These are phyloP conservation scores for Aciculoconidium aculeatum DNA, from an alignment of 805 yeast genomes.

Conservation along the genomic window DNA sequence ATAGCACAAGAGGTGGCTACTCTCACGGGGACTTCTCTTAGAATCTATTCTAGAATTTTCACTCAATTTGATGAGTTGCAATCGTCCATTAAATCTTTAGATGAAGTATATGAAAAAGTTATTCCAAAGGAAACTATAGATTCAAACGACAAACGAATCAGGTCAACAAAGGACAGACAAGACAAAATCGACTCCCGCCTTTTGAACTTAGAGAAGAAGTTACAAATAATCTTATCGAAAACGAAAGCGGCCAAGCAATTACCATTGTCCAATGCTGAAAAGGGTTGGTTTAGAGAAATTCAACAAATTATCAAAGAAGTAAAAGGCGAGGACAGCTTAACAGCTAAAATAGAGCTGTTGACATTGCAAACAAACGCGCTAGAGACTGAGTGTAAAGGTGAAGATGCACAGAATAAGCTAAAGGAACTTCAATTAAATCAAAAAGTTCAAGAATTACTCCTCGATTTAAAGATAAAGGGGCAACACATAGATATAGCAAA, in stretches of 20 bases:
- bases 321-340: conserved; percentile 9
- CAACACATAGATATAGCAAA: neutral
- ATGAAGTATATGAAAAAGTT: conserved; percentile 2
- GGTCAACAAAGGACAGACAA: conserved; percentile 16
- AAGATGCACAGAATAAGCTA: conserved; percentile 8
- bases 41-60: conserved; percentile 14
- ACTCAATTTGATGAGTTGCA: conserved; percentile 20
- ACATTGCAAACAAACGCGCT: conserved; percentile 16
- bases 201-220: conserved; percentile 14
- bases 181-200: conserved; percentile 15
- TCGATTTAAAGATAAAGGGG: conserved; percentile 1
- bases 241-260: conserved; percentile 15
- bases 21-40: conserved; percentile 13
- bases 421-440: conserved; percentile 14
- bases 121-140: conserved; percentile 10
- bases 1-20: conserved; percentile 10
- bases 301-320: conserved; percentile 16
- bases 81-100: conserved; percentile 11
- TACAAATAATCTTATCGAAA: conserved; percentile 19
- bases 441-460: conserved; percentile 4
- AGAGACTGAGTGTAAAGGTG: conserved; percentile 5
- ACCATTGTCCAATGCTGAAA: conserved; percentile 32
- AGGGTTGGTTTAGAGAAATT: conserved; percentile 32
- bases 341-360: conserved; percentile 11
- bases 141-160: conserved; percentile 10